These are phyloP conservation scores for Halteria grandinella DNA, from an alignment of 73 alveolate species.

Conservation along the genomic window DNA sequence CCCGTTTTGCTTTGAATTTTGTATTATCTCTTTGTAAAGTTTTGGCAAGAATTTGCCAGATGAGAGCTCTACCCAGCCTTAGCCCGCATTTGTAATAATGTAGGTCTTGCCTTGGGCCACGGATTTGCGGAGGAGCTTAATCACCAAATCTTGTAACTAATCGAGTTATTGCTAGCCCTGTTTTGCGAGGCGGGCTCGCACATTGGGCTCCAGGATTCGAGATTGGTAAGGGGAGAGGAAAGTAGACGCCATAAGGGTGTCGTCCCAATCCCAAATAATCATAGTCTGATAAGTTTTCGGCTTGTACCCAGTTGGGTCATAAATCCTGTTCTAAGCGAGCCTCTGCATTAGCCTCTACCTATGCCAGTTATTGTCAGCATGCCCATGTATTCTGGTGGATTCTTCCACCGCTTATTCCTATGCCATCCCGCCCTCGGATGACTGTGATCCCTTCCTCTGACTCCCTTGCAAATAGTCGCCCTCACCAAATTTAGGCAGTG, in stretches of 20 bases:
- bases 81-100: constrained; percentile 90
- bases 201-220: not conserved
- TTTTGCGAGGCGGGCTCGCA: constrained; percentile 10
- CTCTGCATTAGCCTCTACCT: constrained; percentile 55
- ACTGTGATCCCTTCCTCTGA: not conserved
- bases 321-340: constrained; percentile 53
- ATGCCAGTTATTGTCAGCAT: not conserved
- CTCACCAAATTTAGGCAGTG: not conserved
- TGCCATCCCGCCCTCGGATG: too few species aligned
- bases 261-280: constrained; percentile 92
- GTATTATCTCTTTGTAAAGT: constrained; percentile 50
- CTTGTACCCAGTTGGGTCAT: constrained; percentile 54
- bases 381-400: too few species aligned
- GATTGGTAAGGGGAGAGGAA: constrained; percentile 57
- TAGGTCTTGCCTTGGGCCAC: constrained; percentile 74
- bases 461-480: not conserved
- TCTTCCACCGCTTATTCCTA: too few species aligned
- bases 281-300: constrained; percentile 69
- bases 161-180: not conserved
- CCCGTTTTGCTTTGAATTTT: constrained; percentile 68
- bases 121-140: not conserved
- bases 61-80: constrained; percentile 90
- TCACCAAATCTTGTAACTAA: constrained; percentile 5
- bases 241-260: constrained; percentile 83
- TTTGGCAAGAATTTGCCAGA: constrained; percentile 74